These are phyloP conservation scores for Glutinoglossum americanum DNA, from an alignment of 495 filamentous ascomycete genomes.

Conservation along the genomic window DNA sequence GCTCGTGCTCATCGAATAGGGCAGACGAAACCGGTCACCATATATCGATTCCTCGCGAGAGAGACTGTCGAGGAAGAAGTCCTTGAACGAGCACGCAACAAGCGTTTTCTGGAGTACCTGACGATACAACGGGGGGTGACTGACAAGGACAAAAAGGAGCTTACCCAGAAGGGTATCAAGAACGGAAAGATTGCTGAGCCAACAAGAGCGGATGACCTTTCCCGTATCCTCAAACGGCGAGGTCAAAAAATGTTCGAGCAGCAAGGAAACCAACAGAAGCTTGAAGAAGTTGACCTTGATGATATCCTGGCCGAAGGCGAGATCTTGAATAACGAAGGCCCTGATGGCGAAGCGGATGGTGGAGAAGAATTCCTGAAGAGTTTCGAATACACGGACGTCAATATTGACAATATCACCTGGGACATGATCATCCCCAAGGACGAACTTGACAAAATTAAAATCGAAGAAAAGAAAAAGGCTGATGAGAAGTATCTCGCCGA, in stretches of 20 bases:
- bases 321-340: slow-evolving; percentile 79
- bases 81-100: slow-evolving; percentile 85
- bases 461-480: slow-evolving; percentile 62
- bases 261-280: slow-evolving; percentile 78
- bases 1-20: slow-evolving; percentile 93
- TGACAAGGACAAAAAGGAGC: slow-evolving; percentile 53
- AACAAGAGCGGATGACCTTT: slow-evolving; percentile 73
- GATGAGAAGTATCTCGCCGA: slow-evolving; percentile 66
- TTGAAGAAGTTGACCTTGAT: slow-evolving; percentile 97
- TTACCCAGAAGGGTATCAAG: slow-evolving; percentile 48
- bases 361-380: slow-evolving; percentile 83
- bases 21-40: slow-evolving; percentile 83
- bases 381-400: slow-evolving; percentile 78
- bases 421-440: slow-evolving; percentile 96
- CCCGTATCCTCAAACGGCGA: slow-evolving; percentile 75
- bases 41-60: slow-evolving; percentile 88
- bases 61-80: slow-evolving; percentile 98
- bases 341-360: slow-evolving; percentile 74
- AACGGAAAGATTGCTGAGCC: slow-evolving; percentile 39
- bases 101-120: slow-evolving; percentile 94
- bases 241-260: slow-evolving; percentile 97
- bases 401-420: slow-evolving; percentile 83
- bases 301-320: slow-evolving; percentile 90
- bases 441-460: slow-evolving; percentile 68
- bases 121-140: slow-evolving; percentile 94